phyloP scores from a whole-genome alignment of 805 yeast species.

The Torulaspora microellipsoides region DNA sequence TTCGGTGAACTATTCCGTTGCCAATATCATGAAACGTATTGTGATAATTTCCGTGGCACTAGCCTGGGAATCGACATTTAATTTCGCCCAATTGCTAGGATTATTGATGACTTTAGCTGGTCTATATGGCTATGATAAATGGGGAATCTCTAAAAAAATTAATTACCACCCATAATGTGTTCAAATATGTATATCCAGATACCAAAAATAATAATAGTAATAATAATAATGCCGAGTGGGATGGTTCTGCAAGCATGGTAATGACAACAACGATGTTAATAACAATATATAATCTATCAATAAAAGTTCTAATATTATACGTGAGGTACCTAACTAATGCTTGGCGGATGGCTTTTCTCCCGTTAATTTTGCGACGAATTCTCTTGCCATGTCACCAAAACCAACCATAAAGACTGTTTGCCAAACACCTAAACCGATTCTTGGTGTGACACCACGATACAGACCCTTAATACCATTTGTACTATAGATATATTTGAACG shows the following conservation, averaged over 20 bases:
- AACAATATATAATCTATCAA: too few relatives aligned
- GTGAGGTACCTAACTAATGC: constrained; percentile 15
- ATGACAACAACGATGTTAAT: too few relatives aligned
- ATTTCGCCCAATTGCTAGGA: constrained; percentile 46
- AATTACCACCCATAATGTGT: constrained; percentile 9
- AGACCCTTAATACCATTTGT: constrained; percentile 85
- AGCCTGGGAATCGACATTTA: constrained; percentile 52
- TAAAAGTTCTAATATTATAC: neutral
- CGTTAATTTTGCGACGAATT: constrained; percentile 56
- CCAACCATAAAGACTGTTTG: constrained; percentile 99
- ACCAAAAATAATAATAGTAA: too few relatives aligned
- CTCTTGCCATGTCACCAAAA: constrained; percentile 89
- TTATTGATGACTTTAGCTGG: constrained; percentile 54
- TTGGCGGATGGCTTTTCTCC: constrained; percentile 50
- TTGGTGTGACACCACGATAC: constrained; percentile 94
- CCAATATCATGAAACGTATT: constrained; percentile 70
- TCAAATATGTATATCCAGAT: too few relatives aligned
- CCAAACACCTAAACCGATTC: constrained; percentile 96
- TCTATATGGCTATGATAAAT: constrained; percentile 64
- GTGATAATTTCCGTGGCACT: constrained; percentile 64
- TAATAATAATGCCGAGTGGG: too few relatives aligned
- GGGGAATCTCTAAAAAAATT: constrained; percentile 42
- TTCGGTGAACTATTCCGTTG: constrained; percentile 77
- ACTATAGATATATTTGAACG: constrained; percentile 77
- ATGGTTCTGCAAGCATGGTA: too few relatives aligned